Conservation (phyloP, 306 rosid genomes). For the Fragaria nilgerrensis region DNA sequence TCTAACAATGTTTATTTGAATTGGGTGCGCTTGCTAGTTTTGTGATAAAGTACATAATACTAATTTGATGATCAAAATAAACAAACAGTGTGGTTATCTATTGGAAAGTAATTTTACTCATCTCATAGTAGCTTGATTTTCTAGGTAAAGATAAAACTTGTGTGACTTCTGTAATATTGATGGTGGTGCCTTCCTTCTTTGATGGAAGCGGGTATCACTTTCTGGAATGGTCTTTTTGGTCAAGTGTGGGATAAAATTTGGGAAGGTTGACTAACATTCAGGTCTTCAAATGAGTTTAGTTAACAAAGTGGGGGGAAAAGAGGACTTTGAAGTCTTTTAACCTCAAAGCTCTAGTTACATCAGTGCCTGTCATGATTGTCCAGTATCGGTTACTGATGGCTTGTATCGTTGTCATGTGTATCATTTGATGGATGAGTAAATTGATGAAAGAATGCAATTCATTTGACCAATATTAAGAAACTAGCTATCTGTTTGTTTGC, state of each 20-base stretch:
- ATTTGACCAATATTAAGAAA: background rate
- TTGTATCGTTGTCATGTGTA: background rate
- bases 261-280: background rate
- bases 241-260: background rate
- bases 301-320: background rate
- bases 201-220: background rate
- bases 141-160: background rate
- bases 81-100: background rate
- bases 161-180: background rate
- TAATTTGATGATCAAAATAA: background rate
- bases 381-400: background rate
- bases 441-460: background rate
- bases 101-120: background rate
- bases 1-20: background rate
- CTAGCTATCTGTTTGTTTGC: conserved; percentile 23
- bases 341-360: background rate
- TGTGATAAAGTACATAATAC: background rate
- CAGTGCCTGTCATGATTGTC: background rate
- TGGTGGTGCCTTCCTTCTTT: background rate
- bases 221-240: background rate
- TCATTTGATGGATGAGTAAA: background rate
- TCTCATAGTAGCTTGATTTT: background rate
- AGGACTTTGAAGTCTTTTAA: background rate
- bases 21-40: background rate
- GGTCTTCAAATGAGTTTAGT: background rate